Conservation (phyloP, 2,329 filamentous ascomycete genomes). For the Monosporascus sp. region DNA sequence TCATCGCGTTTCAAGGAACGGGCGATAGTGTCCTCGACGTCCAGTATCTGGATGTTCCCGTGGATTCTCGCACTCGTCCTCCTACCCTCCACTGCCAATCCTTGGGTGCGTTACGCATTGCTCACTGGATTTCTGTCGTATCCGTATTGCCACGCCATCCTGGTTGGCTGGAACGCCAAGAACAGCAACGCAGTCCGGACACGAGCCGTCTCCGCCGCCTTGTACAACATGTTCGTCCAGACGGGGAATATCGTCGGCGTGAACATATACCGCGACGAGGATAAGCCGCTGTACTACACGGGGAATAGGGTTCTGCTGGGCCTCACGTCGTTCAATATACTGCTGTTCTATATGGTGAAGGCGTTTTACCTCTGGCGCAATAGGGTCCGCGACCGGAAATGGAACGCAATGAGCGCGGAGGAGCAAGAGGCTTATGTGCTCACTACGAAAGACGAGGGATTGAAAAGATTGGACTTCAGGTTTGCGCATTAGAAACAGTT, state of each 20-base stretch:
- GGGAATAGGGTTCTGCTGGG: slow-evolving; percentile 46
- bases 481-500: slow-evolving; percentile 44
- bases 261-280: slow-evolving; percentile 52
- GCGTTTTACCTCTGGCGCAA: slow-evolving; percentile 44
- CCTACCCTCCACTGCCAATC: slow-evolving; percentile 29
- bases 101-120: slow-evolving; percentile 38
- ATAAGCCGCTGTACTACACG: slow-evolving; percentile 45
- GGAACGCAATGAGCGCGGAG: slow-evolving; percentile 38
- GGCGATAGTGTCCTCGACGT: slow-evolving; percentile 38
- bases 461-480: slow-evolving; percentile 50
- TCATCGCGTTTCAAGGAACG: slow-evolving; percentile 34
- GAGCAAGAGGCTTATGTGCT: slow-evolving; percentile 43
- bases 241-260: slow-evolving; percentile 36
- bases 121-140: slow-evolving; percentile 39
- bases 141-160: slow-evolving; percentile 44
- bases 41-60: slow-evolving; percentile 46
- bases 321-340: slow-evolving; percentile 42
- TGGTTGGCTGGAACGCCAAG: slow-evolving; percentile 42
- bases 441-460: slow-evolving; percentile 47
- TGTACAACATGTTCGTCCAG: slow-evolving; percentile 47
- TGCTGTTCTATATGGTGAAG: slow-evolving; percentile 40
- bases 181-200: slow-evolving; percentile 46
- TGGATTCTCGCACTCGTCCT: slow-evolving; percentile 40
- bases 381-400: slow-evolving; percentile 34
- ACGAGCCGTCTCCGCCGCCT: slow-evolving; percentile 39